Evolutionary conservation across 768 basidiomycete genomes (phyloP).

Genomic region (Terana coerulea): DNA sequence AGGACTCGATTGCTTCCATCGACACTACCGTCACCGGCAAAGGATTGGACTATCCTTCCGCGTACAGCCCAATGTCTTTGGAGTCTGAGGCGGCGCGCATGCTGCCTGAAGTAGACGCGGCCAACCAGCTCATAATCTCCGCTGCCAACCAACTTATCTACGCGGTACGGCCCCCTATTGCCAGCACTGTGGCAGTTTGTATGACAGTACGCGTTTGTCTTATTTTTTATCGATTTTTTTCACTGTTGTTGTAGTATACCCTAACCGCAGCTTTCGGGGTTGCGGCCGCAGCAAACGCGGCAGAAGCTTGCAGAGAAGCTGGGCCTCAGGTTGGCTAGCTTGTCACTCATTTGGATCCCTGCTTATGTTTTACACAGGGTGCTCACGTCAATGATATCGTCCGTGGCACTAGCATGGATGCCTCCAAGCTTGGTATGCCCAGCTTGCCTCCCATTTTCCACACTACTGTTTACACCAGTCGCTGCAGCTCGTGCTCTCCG

Average conservation of each 20-base stretch:
- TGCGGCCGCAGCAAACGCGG: background rate
- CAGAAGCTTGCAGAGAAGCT: slow-evolving; percentile 6
- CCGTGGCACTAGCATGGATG: slow-evolving; percentile 16
- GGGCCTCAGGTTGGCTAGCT: slow-evolving; percentile 5
- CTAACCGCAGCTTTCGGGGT: background rate
- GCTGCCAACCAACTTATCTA: slow-evolving; percentile 33
- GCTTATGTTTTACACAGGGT: background rate
- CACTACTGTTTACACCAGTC: too few species aligned
- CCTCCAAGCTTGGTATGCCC: slow-evolving; percentile 26
- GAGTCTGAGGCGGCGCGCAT: slow-evolving; percentile 11
- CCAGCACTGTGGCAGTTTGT: slow-evolving; percentile 12
- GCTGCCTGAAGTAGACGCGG: slow-evolving; percentile 4
- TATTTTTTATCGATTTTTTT: background rate
- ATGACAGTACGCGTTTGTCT: background rate
- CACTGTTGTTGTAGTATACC: background rate
- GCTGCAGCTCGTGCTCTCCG: slow-evolving; percentile 23
- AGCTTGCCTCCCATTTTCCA: slow-evolving; percentile 24
- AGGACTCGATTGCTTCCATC: slow-evolving; percentile 2
- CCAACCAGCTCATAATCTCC: slow-evolving; percentile 17
- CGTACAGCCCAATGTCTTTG: background rate
- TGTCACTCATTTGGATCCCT: background rate
- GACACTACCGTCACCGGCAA: background rate
- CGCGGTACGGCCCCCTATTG: slow-evolving; percentile 24
- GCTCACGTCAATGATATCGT: slow-evolving; percentile 28
- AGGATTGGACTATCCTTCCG: background rate